These are phyloP conservation scores for Lagerstroemia speciosa DNA, from an alignment of 345 rosid genomes.

Conservation along the genomic window DNA sequence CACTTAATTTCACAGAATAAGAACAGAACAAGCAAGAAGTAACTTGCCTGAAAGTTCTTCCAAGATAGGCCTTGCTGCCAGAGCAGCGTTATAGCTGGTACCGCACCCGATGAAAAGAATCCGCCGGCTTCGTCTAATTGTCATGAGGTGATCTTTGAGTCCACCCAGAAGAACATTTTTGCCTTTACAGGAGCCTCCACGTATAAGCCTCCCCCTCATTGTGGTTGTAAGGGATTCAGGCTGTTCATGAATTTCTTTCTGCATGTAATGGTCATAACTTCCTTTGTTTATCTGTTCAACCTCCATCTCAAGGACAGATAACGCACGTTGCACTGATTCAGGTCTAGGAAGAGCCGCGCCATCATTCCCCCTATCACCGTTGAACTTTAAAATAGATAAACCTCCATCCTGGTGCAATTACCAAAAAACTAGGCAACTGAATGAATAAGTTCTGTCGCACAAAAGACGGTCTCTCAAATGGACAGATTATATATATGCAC, in stretches of 20 bases:
- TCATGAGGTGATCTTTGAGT: constrained; percentile 83
- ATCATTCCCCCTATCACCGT: constrained; percentile 47
- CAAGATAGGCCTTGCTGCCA: constrained; percentile 86
- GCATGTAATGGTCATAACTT: constrained; percentile 86
- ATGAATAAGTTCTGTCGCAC: neutral
- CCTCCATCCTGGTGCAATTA: constrained; percentile 62
- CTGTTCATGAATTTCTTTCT: constrained; percentile 97
- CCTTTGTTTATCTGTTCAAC: constrained; percentile 97
- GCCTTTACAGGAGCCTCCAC: constrained; percentile 72
- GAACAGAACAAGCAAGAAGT: neutral
- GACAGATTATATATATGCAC: neutral
- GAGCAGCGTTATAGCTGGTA: constrained; percentile 94
- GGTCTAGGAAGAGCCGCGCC: constrained; percentile 48
- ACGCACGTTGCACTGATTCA: constrained; percentile 88
- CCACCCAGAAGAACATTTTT: constrained; percentile 94
- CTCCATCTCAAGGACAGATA: constrained; percentile 90
- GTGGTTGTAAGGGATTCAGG: constrained; percentile 94
- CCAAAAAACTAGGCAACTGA: neutral
- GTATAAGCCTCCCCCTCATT: constrained; percentile 93
- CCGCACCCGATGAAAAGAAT: constrained; percentile 94
- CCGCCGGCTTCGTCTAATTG: constrained; percentile 86
- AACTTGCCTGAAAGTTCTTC: constrained; percentile 88
- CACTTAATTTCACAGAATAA: neutral
- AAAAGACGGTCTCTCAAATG: neutral
- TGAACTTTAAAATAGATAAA: constrained; percentile 72